These are phyloP conservation scores for Kalanchoe fedtschenkoi DNA, from an alignment of 164 flowering plant genomes.

Conservation along the genomic window DNA sequence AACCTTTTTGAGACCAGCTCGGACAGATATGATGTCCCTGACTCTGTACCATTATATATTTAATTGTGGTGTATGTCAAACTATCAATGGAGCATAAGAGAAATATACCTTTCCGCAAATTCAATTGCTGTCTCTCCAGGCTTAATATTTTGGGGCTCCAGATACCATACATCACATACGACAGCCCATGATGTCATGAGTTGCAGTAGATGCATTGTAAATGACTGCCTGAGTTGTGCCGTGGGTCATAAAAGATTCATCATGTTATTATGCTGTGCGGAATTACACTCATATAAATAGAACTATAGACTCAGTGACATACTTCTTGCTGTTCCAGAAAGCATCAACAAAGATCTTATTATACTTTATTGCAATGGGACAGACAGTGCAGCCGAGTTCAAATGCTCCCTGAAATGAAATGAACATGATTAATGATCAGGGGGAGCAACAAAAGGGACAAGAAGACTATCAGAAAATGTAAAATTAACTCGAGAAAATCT, in stretches of 20 bases:
- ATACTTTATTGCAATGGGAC: constrained; percentile 97
- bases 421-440: background rate
- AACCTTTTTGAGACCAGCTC: constrained; percentile 91
- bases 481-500: too few relatives aligned
- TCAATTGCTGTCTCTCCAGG: constrained; percentile 92
- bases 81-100: background rate
- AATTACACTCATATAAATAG: background rate
- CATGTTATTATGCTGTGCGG: background rate
- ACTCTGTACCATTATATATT: constrained; percentile 40
- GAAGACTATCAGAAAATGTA: background rate
- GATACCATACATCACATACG: constrained; percentile 98
- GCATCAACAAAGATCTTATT: constrained; percentile 98
- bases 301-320: background rate
- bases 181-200: constrained; percentile 99
- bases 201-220: constrained; percentile 84
- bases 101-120: constrained; percentile 82
- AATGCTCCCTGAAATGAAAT: constrained; percentile 63
- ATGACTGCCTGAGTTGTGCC: constrained; percentile 61
- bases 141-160: constrained; percentile 80
- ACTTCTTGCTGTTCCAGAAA: constrained; percentile 78
- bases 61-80: background rate
- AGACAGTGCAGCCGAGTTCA: constrained; percentile 92
- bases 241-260: background rate
- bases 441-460: background rate
- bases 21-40: constrained; percentile 71